Conservation (phyloP, 495 filamentous ascomycete species). For the Penicillium dipodomyicola region DNA sequence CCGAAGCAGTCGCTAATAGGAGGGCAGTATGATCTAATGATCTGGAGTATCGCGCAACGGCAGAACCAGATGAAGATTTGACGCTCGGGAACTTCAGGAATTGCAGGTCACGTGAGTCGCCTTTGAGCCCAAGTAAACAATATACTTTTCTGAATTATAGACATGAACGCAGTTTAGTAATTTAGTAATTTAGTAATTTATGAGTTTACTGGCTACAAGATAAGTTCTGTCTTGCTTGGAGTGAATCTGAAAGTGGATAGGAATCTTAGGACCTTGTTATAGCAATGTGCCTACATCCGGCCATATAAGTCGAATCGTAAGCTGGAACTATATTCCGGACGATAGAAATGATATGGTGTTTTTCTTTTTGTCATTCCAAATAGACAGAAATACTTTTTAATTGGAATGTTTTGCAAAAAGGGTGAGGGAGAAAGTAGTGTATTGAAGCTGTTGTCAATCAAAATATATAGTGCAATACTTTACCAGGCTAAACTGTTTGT, state of each 20-base stretch:
- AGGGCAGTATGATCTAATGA: conserved; percentile 44
- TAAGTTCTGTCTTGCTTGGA: neutral
- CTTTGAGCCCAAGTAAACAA: conserved; percentile 9
- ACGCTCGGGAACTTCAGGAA: conserved; percentile 49
- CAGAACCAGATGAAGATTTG: conserved; percentile 45
- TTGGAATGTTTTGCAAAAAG: neutral
- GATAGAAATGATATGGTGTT: neutral
- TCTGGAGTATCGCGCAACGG: conserved; percentile 41
- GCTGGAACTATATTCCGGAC: neutral
- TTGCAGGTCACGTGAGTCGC: conserved; percentile 26
- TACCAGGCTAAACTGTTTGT: no score
- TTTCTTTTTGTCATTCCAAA: neutral
- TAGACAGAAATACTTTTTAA: neutral
- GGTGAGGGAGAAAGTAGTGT: no score
- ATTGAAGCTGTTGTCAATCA: neutral
- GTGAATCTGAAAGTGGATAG: neutral
- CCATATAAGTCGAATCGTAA: neutral
- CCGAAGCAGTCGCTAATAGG: conserved; percentile 32
- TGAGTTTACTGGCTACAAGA: neutral
- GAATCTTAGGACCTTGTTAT: neutral
- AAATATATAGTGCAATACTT: neutral
- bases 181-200: no score
- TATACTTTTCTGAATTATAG: neutral
- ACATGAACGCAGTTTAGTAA: neutral
- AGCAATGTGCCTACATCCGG: neutral